phyloP scores from a whole-genome alignment of 1,284 basidiomycete genomes.

The Moniliophthora roreri region DNA sequence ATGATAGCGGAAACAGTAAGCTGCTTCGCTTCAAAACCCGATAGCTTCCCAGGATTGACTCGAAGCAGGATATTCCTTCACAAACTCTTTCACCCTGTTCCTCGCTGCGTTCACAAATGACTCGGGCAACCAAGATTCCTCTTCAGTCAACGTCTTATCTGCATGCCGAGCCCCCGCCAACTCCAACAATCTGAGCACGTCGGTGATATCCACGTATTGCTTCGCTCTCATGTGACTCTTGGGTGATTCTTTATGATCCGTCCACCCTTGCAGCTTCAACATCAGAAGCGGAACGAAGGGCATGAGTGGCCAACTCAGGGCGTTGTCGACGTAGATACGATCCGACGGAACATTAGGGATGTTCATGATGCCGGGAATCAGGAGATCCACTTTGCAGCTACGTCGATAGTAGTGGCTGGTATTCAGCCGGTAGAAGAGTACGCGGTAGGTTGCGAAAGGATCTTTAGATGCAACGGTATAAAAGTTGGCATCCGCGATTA shows the following conservation, averaged over 20 bases:
- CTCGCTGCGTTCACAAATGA: constrained; percentile 20
- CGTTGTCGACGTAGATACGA: constrained; percentile 24
- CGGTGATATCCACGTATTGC: constrained; percentile 39
- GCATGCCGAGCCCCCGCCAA: constrained; percentile 26
- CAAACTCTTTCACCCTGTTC: constrained; percentile 19
- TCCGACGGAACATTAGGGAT: constrained; percentile 37
- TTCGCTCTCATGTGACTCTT: constrained; percentile 34
- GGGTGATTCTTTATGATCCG: constrained; percentile 38
- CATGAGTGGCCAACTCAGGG: constrained; percentile 32
- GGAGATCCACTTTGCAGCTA: constrained; percentile 53
- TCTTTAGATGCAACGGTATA: constrained; percentile 39
- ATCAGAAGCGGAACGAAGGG: constrained; percentile 45
- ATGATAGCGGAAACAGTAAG: too few relatives aligned
- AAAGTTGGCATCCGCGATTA: constrained; percentile 33
- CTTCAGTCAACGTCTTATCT: constrained; percentile 11
- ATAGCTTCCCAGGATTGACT: too few relatives aligned
- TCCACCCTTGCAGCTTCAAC: constrained; percentile 52
- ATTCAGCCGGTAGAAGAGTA: constrained; percentile 31
- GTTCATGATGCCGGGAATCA: constrained; percentile 43
- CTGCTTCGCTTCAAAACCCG: too few relatives aligned
- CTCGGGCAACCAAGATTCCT: constrained; percentile 19
- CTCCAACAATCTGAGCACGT: constrained; percentile 40
- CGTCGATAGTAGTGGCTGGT: constrained; percentile 9
- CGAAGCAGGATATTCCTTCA: constrained; percentile 14
- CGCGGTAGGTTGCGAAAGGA: constrained; percentile 39